Percentiles rank a stretch among this genome's conserved stretches.
Evolutionary conservation across 495 filamentous ascomycete genomes (phyloP).

Genomic region (Pyronema domesticum): DNA sequence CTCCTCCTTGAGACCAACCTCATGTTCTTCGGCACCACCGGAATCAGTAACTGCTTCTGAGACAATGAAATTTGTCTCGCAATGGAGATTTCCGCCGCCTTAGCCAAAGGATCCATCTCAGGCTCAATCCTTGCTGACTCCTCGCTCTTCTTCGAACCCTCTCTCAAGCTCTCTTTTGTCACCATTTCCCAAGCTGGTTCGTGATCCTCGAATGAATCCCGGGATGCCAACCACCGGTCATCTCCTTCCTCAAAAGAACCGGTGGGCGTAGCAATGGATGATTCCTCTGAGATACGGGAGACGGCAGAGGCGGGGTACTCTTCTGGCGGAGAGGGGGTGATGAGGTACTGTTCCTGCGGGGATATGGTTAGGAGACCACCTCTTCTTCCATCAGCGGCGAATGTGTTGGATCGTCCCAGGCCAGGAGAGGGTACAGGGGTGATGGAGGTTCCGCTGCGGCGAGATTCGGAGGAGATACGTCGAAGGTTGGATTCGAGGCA

Average conservation of each 20-base stretch:
- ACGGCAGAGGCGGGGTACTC: background rate
- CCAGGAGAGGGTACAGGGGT: background rate
- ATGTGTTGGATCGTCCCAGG: slow-evolving; percentile 7
- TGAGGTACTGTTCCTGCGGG: background rate
- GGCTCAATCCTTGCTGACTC: background rate
- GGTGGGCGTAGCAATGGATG: slow-evolving; percentile 13
- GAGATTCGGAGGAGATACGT: background rate
- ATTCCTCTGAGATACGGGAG: slow-evolving; percentile 21
- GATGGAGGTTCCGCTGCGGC: background rate
- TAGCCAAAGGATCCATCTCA: slow-evolving; percentile 10
- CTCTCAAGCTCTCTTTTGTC: background rate
- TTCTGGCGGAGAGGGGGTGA: background rate
- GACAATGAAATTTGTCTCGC: slow-evolving; percentile 21
- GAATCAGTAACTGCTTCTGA: slow-evolving; percentile 17
- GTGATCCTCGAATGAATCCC: slow-evolving; percentile 1
- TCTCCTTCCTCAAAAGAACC: slow-evolving; percentile 22
- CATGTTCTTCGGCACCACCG: slow-evolving; percentile 18
- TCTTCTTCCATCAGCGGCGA: background rate
- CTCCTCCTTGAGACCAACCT: slow-evolving; percentile 13
- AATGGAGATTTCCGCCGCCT: slow-evolving; percentile 19
- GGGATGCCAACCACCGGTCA: slow-evolving; percentile 11
- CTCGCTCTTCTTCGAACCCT: background rate
- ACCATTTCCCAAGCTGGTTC: slow-evolving; percentile 24
- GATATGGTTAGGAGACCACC: background rate
- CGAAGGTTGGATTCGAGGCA: slow-evolving; percentile 1